These are phyloP conservation scores for Carpinus fangiana DNA, from an alignment of 306 rosid genomes.

Conservation along the genomic window DNA sequence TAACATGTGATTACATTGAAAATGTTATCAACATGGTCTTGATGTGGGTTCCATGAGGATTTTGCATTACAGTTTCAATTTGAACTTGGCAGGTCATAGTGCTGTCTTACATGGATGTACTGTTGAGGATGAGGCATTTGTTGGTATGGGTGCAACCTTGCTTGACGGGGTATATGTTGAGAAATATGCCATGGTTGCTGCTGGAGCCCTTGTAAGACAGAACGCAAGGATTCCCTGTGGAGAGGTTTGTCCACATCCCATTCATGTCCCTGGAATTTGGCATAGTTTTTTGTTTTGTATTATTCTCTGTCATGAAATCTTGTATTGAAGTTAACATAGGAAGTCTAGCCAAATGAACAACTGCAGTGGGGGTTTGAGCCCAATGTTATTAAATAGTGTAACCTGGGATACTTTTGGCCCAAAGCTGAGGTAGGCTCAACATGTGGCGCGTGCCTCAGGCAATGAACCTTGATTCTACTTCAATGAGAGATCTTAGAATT, in stretches of 20 bases:
- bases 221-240: slow-evolving; percentile 90
- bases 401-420: not conserved
- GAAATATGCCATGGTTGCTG: slow-evolving; percentile 94
- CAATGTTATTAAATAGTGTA: not conserved
- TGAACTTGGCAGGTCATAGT: slow-evolving; percentile 65
- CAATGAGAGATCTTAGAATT: not conserved
- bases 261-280: not conserved
- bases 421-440: not conserved
- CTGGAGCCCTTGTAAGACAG: slow-evolving; percentile 95
- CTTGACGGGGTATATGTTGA: slow-evolving; percentile 91
- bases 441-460: not conserved
- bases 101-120: slow-evolving; percentile 94
- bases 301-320: not conserved
- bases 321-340: not conserved
- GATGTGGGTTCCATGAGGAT: slow-evolving; percentile 24
- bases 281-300: not conserved
- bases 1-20: slow-evolving; percentile 29
- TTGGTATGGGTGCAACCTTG: slow-evolving; percentile 92
- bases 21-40: slow-evolving; percentile 16
- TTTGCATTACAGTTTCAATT: slow-evolving; percentile 19
- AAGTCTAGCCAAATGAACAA: not conserved
- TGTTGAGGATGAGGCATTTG: slow-evolving; percentile 94
- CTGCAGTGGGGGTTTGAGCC: not conserved
- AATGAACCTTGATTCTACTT: not conserved
- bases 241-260: slow-evolving; percentile 57